phyloP scores from a whole-genome alignment of 2,329 filamentous ascomycete genomes.

The Exophiala bonariae region DNA sequence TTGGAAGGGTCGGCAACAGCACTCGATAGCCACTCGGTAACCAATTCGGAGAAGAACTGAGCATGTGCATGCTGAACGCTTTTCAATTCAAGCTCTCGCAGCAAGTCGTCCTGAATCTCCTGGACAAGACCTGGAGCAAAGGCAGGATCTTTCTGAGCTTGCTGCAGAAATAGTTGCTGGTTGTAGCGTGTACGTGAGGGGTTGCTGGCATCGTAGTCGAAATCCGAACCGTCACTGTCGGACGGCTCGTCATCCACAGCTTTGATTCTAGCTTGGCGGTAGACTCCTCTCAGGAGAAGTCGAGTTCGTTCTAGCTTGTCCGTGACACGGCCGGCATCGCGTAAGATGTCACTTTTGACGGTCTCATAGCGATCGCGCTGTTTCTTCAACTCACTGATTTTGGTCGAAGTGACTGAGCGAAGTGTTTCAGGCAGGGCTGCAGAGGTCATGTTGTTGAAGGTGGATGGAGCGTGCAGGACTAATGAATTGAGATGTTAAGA shows the following conservation, averaged over 20 bases:
- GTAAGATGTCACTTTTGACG: slow-evolving; percentile 45
- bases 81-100: slow-evolving; percentile 49
- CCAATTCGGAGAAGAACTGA: slow-evolving; percentile 55
- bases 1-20: slow-evolving; percentile 27
- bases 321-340: slow-evolving; percentile 31
- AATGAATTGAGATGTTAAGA: background rate
- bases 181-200: slow-evolving; percentile 37
- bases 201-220: slow-evolving; percentile 14
- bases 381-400: slow-evolving; percentile 57
- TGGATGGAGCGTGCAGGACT: background rate
- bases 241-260: slow-evolving; percentile 37
- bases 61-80: slow-evolving; percentile 58
- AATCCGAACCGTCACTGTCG: slow-evolving; percentile 25
- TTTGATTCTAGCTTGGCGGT: slow-evolving; percentile 38
- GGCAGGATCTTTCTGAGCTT: slow-evolving; percentile 55
- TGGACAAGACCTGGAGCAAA: slow-evolving; percentile 48
- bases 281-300: slow-evolving; percentile 38
- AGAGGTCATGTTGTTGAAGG: slow-evolving; percentile 19
- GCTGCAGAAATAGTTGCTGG: slow-evolving; percentile 53
- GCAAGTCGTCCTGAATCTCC: slow-evolving; percentile 50
- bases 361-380: slow-evolving; percentile 52
- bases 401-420: slow-evolving; percentile 56
- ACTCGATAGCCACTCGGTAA: slow-evolving; percentile 54
- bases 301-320: slow-evolving; percentile 35
- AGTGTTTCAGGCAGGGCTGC: slow-evolving; percentile 53